Conservation (phyloP, 768 basidiomycete genomes). For the Gloeophyllum trabeum region DNA sequence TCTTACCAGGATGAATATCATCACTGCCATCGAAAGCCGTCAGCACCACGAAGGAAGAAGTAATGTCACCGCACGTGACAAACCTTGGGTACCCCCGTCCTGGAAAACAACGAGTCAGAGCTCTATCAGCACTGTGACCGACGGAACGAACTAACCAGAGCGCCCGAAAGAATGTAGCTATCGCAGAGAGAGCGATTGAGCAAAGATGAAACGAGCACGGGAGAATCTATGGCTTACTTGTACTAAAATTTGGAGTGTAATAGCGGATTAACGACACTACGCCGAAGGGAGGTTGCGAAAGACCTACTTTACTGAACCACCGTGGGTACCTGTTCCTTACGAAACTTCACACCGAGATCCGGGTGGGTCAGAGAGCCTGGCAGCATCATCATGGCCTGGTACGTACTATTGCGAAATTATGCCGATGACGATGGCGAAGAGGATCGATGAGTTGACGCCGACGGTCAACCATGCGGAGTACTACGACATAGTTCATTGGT, state of each 20-base stretch:
- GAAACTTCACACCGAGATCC: slow-evolving; percentile 4
- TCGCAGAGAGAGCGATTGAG: slow-evolving; percentile 4
- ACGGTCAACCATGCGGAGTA: slow-evolving; percentile 17
- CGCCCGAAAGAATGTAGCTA: slow-evolving; percentile 22
- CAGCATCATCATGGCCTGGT: background rate
- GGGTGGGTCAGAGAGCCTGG: no score
- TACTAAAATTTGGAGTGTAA: background rate
- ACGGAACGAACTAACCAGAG: slow-evolving; percentile 9
- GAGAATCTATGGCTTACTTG: background rate
- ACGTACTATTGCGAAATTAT: slow-evolving; percentile 10
- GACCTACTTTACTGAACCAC: slow-evolving; percentile 18
- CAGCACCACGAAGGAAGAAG: background rate
- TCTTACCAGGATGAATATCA: slow-evolving; percentile 9
- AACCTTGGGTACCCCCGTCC: slow-evolving; percentile 22
- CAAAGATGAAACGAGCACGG: background rate
- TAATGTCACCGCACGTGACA: background rate
- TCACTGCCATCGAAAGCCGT: slow-evolving; percentile 2
- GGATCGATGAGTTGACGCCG: slow-evolving; percentile 21
- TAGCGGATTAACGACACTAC: no score
- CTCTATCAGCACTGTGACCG: no score
- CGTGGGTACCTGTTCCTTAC: slow-evolving; percentile 17
- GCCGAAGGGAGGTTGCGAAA: no score
- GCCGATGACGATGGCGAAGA: slow-evolving; percentile 10
- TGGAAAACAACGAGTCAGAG: background rate
- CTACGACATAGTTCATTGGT: no score